These are phyloP conservation scores for Liriodendron chinense DNA, from an alignment of 164 flowering plant species.

Conservation along the genomic window DNA sequence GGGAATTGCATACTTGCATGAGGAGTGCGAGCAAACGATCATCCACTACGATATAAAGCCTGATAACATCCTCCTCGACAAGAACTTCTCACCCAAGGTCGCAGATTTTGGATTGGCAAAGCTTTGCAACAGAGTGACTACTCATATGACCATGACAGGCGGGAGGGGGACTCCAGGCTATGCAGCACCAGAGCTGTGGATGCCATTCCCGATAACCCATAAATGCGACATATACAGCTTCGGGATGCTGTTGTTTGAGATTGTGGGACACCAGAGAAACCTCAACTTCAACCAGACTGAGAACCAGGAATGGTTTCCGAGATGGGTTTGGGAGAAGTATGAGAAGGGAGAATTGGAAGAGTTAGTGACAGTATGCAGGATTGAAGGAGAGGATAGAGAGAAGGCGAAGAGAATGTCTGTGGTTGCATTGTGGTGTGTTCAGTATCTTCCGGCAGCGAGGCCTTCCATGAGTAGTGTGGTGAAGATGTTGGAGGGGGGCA, in stretches of 20 bases:
- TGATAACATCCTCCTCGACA: constrained; percentile 6
- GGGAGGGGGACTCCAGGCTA: constrained; percentile 6
- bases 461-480: constrained; percentile 10
- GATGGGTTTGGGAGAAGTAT: constrained; percentile 19
- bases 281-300: neutral
- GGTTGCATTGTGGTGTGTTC: constrained; percentile 12
- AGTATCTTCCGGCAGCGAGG: neutral
- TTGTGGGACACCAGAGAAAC: constrained; percentile 19
- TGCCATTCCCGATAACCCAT: constrained; percentile 17
- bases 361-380: neutral
- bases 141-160: neutral
- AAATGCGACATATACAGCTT: constrained; percentile 30
- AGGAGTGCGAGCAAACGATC: neutral
- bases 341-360: constrained; percentile 6
- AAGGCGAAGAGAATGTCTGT: constrained; percentile 1
- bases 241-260: constrained; percentile 30
- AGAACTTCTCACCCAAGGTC: constrained; percentile 1
- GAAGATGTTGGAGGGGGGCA: constrained; percentile 3
- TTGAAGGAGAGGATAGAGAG: neutral
- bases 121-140: neutral
- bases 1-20: constrained; percentile 8
- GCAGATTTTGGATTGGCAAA: constrained; percentile 10
- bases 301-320: constrained; percentile 14
- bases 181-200: constrained; percentile 8
- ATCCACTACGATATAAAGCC: constrained; percentile 13